These are phyloP conservation scores for Trametes cubensis DNA, from an alignment of 768 basidiomycete species.

Conservation along the genomic window DNA sequence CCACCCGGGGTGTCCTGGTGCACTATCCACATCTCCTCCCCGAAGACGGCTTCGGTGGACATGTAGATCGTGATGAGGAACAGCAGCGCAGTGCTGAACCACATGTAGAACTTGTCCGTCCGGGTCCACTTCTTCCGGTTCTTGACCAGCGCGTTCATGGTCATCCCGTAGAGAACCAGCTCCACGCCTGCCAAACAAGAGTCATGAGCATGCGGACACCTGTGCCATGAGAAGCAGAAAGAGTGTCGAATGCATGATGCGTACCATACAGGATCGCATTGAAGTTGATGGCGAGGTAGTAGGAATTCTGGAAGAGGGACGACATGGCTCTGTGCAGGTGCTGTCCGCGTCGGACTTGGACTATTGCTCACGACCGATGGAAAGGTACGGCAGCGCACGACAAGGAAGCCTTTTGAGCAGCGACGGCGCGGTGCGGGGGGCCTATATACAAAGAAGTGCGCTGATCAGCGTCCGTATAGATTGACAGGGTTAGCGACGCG, in stretches of 20 bases:
- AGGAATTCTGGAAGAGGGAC: constrained; percentile 25
- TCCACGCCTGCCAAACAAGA: constrained; percentile 28
- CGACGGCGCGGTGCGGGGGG: not conserved
- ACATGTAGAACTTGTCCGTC: constrained; percentile 27
- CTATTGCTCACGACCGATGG: not conserved
- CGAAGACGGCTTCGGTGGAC: constrained; percentile 34
- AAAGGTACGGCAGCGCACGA: not conserved
- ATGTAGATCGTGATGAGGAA: constrained; percentile 39
- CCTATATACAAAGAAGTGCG: not conserved
- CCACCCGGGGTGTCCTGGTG: constrained; percentile 38
- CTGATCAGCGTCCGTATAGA: not conserved
- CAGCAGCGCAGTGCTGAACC: constrained; percentile 33
- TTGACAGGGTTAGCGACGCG: too few species aligned
- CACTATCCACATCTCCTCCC: constrained; percentile 42
- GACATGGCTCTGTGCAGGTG: constrained; percentile 6
- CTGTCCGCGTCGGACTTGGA: too few species aligned
- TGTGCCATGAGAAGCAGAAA: not conserved
- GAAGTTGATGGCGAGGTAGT: constrained; percentile 26
- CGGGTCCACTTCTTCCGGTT: constrained; percentile 12
- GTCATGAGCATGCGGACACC: not conserved
- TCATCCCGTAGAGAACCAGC: constrained; percentile 31
- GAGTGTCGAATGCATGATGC: not conserved
- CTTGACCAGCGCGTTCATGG: constrained; percentile 25
- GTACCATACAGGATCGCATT: constrained; percentile 24
- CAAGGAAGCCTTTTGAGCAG: not conserved